Evolutionary conservation across 306 rosid genomes (phyloP), one percentile per base, ranked within the genome.

Genomic region (Casuarina cunninghamiana): DNA sequence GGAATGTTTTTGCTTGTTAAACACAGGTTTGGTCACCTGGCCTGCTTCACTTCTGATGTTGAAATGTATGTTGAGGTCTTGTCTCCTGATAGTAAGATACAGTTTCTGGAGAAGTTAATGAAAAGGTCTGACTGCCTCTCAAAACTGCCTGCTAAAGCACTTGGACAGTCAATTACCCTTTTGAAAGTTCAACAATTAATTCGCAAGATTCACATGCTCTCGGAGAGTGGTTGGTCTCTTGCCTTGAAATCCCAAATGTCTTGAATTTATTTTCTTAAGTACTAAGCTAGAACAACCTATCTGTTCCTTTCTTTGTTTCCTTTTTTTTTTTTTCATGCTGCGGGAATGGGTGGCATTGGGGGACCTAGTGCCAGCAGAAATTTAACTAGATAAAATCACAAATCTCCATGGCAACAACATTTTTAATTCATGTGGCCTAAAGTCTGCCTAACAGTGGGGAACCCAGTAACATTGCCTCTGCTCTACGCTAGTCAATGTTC

Each of bases 11-110:
- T 76, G 77, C 78, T 81, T 84, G 69, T 45, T 75, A 82, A 72
- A 78, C 78, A 41, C 85, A 96, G 99, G 90, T 96, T 91, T 84
- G 99, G 98, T 84, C 94, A 96, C 87, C 86, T 96, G 85, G 86
- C 94, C 76, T 90, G 96, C 87, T 91, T 93, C 85, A 73, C 90
- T 51, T 79, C 91, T 35, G 98, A 93, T 82, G 89, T 96, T 63
- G 98, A 89, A 86, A 85, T 90, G 80, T 91, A 85, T 83, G 77
- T 86, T 72, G 96, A 91, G 74, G 87, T 86, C 69, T 81, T 93
- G 76, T 79, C 87, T 78, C 77, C 89, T 79, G 90, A 84, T 81
- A 89, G 88, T 87, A 91, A 88, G 89, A 69, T 83, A 71, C 86
- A 86, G 72, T 86, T 93, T 38, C 75, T 89, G 77, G 89, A 80